Evolutionary conservation across 1,139 yeast species (phyloP).

Genomic region (Candida sp.): DNA sequence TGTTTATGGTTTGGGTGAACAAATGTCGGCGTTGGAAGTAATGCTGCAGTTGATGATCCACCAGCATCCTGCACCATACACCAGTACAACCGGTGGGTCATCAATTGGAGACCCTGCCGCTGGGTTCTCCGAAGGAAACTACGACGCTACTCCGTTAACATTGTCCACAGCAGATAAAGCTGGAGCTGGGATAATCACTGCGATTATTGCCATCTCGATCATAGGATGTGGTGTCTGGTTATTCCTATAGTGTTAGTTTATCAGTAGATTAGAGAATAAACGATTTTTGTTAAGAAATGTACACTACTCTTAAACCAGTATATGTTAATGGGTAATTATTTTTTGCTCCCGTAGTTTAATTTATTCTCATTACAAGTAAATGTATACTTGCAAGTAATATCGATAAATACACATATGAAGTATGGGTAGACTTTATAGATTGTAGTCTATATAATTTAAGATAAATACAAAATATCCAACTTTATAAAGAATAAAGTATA

Average conservation of each 20-base stretch:
- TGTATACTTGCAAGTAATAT: no score
- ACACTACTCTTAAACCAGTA: not conserved
- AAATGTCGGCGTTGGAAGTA: conserved; percentile 81
- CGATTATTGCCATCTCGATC: conserved; percentile 62
- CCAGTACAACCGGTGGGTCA: conserved; percentile 58
- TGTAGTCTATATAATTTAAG: no score
- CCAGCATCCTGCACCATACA: conserved; percentile 55
- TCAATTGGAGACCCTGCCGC: conserved; percentile 59
- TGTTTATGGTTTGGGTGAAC: conserved; percentile 87
- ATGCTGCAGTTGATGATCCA: conserved; percentile 61
- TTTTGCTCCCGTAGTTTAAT: no score
- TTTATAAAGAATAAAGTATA: no score
- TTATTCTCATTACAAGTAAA: no score
- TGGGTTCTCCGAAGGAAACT: conserved; percentile 44
- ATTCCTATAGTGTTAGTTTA: conserved; percentile 21
- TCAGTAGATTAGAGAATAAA: no score
- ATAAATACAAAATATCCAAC: no score
- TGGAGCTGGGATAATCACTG: conserved; percentile 88
- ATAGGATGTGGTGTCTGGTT: conserved; percentile 75
- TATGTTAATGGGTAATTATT: no score
- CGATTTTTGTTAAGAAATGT: no score
- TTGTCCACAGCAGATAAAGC: conserved; percentile 68
- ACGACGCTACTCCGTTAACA: conserved; percentile 41
- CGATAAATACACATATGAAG: no score
- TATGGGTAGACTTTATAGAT: no score